Base-by-base conservation (phyloP, 176 grass and related monocot genomes). In the Rhynchospora pubera region DNA sequence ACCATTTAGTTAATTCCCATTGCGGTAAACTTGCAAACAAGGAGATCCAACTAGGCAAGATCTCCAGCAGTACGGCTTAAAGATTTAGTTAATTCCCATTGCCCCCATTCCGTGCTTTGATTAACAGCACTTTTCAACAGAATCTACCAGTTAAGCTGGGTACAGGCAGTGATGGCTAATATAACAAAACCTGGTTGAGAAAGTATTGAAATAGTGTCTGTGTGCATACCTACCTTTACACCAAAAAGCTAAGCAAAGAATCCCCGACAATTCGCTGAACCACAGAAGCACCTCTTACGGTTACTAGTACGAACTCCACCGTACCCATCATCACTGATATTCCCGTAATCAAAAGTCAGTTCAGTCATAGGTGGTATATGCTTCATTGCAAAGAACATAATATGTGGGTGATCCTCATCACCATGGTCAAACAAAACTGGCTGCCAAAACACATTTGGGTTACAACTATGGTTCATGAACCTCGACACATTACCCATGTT, bases 361-460 rank as follows among this genome's bases (percentile, higher is more conserved):
- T 97, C 94, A 74, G 94, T 91, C 94, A 97, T 89, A 44, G 90
- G 94, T 76, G 94, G 92, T 87, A 97, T 94, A 66, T 97, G 94
- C 66, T 97, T 97, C 32, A 97, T 44, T 26, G 94, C 91, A 81
- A 94, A 97, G 64, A 97, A 94, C 94, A 97, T 97, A 58, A 97
- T 92, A 83, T 97, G 94, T 0, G 91, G 92, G 52, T 82, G 79
- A 14, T 51, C 60, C 50, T 91, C 85, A 83, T 94, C 91, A 78
- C 82, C 86, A 86, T 94, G 88, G 81, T 94, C 92, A 92, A 90
- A 88, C 34, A 90, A 89, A 83, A 97, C 88, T 63, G 92, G 88
- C 50, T 97, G 94, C 92, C 94, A 97, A 61, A 97, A 91, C 69
- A 90, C 39, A 73, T 94, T 97, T 72, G 94, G 88, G 42, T 85